phyloP scores from a whole-genome alignment of 169 alveolate species.

The Toxoplasma gondii region DNA sequence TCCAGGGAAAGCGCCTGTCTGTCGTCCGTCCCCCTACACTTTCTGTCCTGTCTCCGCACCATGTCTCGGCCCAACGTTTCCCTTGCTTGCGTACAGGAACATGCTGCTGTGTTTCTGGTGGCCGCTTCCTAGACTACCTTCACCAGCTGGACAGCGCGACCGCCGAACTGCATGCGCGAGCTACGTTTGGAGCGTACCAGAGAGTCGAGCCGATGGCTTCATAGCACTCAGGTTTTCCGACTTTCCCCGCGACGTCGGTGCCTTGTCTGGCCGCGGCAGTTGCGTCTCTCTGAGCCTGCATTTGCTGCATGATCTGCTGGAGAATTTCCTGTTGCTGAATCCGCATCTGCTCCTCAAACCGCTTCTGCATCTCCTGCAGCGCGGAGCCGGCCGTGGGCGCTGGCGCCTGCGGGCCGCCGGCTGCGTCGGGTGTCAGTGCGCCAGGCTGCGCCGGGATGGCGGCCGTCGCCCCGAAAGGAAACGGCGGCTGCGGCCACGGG shows the following conservation, averaged over 20 bases:
- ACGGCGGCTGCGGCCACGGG: neutral
- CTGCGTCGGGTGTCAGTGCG: neutral
- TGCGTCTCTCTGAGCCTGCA: conserved; percentile 3
- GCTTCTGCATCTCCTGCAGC: conserved; percentile 34
- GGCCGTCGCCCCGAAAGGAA: neutral
- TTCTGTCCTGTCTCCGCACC: too few relatives aligned
- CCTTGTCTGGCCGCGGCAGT: neutral
- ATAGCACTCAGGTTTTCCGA: conserved; percentile 57
- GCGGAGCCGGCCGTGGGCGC: neutral
- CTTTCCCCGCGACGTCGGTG: neutral
- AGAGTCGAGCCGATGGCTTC: conserved; percentile 44
- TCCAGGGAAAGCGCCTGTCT: neutral
- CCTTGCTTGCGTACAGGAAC: too few relatives aligned
- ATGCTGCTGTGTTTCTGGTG: too few relatives aligned
- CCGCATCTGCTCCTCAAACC: neutral
- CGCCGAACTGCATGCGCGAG: too few relatives aligned
- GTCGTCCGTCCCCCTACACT: too few relatives aligned
- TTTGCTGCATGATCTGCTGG: neutral
- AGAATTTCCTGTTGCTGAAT: neutral
- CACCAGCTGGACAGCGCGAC: too few relatives aligned
- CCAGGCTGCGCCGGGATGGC: neutral
- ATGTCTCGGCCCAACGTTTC: too few relatives aligned
- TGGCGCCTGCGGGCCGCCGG: neutral
- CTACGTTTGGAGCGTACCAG: conserved; percentile 8
- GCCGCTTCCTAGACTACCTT: too few relatives aligned